phyloP scores from a whole-genome alignment of 192 early-diverging fungal genomes.

The Geranomyces variabilis region DNA sequence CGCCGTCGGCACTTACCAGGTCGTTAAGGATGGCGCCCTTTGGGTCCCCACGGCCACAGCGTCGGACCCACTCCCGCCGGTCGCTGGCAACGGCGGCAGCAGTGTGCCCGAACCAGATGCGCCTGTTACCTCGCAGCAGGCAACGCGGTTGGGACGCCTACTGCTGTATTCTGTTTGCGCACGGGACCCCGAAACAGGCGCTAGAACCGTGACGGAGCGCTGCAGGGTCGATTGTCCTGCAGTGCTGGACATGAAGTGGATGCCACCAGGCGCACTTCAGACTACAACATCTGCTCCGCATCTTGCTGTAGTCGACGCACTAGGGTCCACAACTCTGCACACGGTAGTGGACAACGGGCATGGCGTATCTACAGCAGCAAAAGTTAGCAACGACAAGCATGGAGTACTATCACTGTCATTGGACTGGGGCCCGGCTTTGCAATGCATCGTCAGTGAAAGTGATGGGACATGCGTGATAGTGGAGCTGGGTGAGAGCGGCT shows the following conservation, averaged over 20 bases:
- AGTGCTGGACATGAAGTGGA: conserved; percentile 58
- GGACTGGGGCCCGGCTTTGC: conserved; percentile 80
- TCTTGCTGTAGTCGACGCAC: conserved; percentile 38
- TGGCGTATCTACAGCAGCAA: not conserved
- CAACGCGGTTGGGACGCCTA: conserved; percentile 20
- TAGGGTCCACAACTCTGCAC: conserved; percentile 35
- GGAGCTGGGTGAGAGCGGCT: conserved; percentile 37
- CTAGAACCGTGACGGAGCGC: conserved; percentile 50
- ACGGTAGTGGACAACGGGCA: conserved; percentile 1
- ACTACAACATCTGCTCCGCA: not conserved
- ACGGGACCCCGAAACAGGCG: not conserved
- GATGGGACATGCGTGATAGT: conserved; percentile 71
- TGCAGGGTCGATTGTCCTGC: conserved; percentile 58
- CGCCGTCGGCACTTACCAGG: conserved; percentile 59
- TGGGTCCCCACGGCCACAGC: conserved; percentile 11
- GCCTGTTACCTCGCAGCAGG: not conserved
- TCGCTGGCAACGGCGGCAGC: not conserved
- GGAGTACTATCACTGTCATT: conserved; percentile 78
- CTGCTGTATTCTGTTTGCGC: conserved; percentile 6
- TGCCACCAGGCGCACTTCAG: conserved; percentile 16
- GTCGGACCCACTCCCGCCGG: not conserved
- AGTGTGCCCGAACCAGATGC: not conserved
- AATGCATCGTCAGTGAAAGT: conserved; percentile 74
- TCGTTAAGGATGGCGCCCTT: conserved; percentile 37
- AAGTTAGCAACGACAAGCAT: conserved; percentile 20